These are phyloP conservation scores for Breynia disticha DNA, from an alignment of 441 rosid genomes.

Conservation along the genomic window DNA sequence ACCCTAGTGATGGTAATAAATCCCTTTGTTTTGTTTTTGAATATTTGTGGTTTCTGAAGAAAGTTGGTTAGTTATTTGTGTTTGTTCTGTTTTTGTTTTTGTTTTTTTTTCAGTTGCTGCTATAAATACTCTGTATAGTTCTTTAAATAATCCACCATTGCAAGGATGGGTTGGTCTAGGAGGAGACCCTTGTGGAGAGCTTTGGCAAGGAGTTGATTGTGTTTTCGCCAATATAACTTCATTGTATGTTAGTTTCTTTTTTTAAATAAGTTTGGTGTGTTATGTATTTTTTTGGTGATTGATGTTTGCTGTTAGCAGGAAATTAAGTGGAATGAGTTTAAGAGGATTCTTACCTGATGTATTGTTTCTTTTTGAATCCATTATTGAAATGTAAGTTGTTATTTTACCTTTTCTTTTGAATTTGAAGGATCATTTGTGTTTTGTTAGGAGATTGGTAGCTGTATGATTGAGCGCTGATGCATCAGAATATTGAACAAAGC, in stretches of 20 bases:
- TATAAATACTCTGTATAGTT: conserved; percentile 48
- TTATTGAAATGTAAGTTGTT: conserved; percentile 52
- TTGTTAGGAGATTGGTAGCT: too few species aligned
- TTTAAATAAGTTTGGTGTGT: not conserved
- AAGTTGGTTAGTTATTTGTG: not conserved
- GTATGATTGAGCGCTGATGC: too few species aligned
- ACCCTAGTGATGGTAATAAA: conserved; percentile 54
- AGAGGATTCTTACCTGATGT: conserved; percentile 48
- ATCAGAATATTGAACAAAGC: too few species aligned
- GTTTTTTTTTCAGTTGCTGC: conserved; percentile 58
- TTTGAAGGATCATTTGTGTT: too few species aligned
- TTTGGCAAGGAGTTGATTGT: conserved; percentile 84
- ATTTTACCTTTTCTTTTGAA: not conserved
- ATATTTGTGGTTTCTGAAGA: not conserved
- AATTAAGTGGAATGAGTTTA: conserved; percentile 43
- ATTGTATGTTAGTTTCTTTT: conserved; percentile 37
- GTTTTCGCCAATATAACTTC: conserved; percentile 63
- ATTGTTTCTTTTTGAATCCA: conserved; percentile 46
- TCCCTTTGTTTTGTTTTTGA: not conserved
- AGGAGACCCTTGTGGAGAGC: conserved; percentile 90
- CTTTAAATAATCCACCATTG: conserved; percentile 58
- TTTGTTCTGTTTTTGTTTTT: not conserved
- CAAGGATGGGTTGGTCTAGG: conserved; percentile 65
- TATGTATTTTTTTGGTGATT: not conserved
- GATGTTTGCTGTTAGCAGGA: conserved; percentile 36